Base-by-base conservation (phyloP, 2,329 filamentous ascomycete genomes). In the Cercospora sp. region DNA sequence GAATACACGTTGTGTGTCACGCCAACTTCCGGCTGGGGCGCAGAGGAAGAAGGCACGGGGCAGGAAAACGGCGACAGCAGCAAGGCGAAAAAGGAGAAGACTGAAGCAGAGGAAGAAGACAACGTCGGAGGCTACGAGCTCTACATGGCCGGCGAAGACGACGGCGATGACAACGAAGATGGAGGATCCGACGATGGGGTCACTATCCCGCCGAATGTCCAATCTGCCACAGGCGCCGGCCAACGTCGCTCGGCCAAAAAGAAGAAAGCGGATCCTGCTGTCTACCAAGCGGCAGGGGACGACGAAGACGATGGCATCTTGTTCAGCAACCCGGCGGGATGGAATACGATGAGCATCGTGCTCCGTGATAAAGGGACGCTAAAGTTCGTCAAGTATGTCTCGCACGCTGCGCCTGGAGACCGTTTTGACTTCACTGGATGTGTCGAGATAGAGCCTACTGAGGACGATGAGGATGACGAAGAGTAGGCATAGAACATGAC, bases 361-460 rank as follows among this genome's bases (percentile, higher is more conserved):
- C 83, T 98, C 73, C 87, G 95, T 67, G 95, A 99, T 78, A 89
- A 87, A 72, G 94, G 92, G 13, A 90, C 91, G 13, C 84, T 99
- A 77, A 90, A 92, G 78, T 99, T 99, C 78, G 93, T 98, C 76
- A 99, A 98, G 83, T 99, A 98, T 79, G 91, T 99, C 23, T 96
- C 91, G 80, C 85, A 85, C 68, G 87, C 86, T 61, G 95, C 95
- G 7, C 87, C 87, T 76, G 95, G 95, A 0, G 95, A 98, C 80
- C 86, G 95, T 53, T 98, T 94, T 93, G 95, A 99, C 81, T 85
- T 98, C 60, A 90, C 88, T 58, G 95, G 89, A 0, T 88, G 89
- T 36, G 92, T 91, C 78, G 92, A 90, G 26, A 90, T 97, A 33
- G 70, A 74, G 59, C 73, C 71, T 55, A 76, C 77, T 7, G 79